Conservation (phyloP, 2,329 filamentous ascomycete genomes). For the Dothidotthia symphoricarpi region DNA sequence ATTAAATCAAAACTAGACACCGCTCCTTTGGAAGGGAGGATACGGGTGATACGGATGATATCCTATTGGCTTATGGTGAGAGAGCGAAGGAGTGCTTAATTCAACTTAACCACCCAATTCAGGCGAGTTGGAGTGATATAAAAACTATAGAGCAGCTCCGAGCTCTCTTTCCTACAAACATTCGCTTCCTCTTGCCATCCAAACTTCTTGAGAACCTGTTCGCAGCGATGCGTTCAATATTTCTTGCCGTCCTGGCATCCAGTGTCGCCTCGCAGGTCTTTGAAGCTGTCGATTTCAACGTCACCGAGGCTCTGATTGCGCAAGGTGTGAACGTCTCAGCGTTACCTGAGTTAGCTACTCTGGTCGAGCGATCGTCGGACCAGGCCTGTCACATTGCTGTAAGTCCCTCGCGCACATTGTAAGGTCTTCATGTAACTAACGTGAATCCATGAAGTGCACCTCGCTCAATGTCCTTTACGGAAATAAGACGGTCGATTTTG, state of each 20-base stretch:
- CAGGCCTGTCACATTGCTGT: slow-evolving; percentile 13
- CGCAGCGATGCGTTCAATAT: too few relatives aligned
- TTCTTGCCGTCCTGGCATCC: background rate
- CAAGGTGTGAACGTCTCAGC: slow-evolving; percentile 12
- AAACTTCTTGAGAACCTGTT: too few relatives aligned
- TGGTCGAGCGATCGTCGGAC: slow-evolving; percentile 1
- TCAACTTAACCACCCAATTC: too few relatives aligned
- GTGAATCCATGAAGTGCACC: slow-evolving; percentile 11
- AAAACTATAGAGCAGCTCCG: too few relatives aligned
- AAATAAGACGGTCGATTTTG: slow-evolving; percentile 9
- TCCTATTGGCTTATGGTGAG: too few relatives aligned
- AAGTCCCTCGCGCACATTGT: slow-evolving; percentile 1
- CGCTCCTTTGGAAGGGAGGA: too few relatives aligned
- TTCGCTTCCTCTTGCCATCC: too few relatives aligned
- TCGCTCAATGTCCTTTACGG: slow-evolving; percentile 20
- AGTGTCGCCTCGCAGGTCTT: background rate
- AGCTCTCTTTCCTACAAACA: too few relatives aligned
- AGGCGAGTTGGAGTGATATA: too few relatives aligned
- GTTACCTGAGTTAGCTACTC: slow-evolving; percentile 6
- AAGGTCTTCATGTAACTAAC: background rate
- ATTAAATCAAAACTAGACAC: too few relatives aligned
- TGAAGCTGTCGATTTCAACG: slow-evolving; percentile 11
- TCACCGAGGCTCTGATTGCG: slow-evolving; percentile 13
- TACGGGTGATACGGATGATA: too few relatives aligned
- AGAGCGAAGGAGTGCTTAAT: too few relatives aligned